These are phyloP conservation scores for Nannizzia gypsea DNA, from an alignment of 2,329 filamentous ascomycete genomes.

Conservation along the genomic window DNA sequence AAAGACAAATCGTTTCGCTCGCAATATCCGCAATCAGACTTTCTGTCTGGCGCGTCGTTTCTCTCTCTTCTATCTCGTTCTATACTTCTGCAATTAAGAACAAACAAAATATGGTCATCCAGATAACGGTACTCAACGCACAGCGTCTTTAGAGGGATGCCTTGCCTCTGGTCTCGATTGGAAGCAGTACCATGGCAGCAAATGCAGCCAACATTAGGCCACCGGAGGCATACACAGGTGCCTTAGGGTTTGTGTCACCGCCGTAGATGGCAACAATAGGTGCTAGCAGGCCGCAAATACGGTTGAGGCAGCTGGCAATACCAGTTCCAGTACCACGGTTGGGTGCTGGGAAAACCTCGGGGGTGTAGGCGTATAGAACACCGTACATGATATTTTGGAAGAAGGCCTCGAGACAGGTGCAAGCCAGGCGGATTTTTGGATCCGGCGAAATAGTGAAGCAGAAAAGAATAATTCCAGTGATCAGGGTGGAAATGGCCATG, in stretches of 20 bases:
- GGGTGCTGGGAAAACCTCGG: slow-evolving; percentile 47
- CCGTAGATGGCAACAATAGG: slow-evolving; percentile 36
- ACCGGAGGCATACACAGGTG: slow-evolving; percentile 36
- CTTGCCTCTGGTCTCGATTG: slow-evolving; percentile 37
- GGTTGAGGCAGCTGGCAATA: slow-evolving; percentile 35
- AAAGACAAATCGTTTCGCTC: background rate
- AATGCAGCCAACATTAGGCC: slow-evolving; percentile 35
- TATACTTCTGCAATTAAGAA: background rate
- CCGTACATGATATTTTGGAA: slow-evolving; percentile 48
- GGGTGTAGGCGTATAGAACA: slow-evolving; percentile 48
- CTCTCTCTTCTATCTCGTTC: background rate
- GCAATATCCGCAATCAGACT: background rate
- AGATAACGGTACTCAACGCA: slow-evolving; percentile 35
- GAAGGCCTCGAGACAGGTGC: slow-evolving; percentile 44
- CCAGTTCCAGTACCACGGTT: slow-evolving; percentile 45
- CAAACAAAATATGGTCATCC: background rate
- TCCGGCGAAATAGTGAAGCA: slow-evolving; percentile 42
- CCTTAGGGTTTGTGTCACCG: slow-evolving; percentile 26
- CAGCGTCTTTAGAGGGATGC: slow-evolving; percentile 44
- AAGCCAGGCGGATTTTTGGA: slow-evolving; percentile 40
- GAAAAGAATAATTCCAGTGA: slow-evolving; percentile 45
- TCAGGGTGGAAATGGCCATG: slow-evolving; percentile 41
- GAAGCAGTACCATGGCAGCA: slow-evolving; percentile 34
- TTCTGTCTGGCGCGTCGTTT: background rate
- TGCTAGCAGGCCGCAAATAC: slow-evolving; percentile 34